Evolutionary conservation across 148 eudicot species (phyloP).

Genomic region (Dysphania ambrosioides): DNA sequence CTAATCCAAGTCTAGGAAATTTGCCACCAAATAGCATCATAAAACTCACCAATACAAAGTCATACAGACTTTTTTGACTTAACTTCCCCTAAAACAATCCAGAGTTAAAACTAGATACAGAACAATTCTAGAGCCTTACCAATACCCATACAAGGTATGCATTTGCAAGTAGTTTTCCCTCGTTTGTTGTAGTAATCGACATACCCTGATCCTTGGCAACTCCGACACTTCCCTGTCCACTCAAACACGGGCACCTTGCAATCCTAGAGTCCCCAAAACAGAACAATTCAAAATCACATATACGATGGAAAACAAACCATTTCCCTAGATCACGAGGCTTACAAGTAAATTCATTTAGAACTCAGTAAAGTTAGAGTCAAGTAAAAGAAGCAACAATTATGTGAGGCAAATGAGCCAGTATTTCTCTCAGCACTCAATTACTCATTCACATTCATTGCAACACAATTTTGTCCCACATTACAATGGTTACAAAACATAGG

Average conservation of each 20-base stretch:
- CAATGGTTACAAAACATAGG: neutral
- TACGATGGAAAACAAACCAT: neutral
- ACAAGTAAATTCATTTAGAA: neutral
- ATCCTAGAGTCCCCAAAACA: conserved; percentile 49
- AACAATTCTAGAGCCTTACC: conserved; percentile 46
- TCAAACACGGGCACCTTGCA: conserved; percentile 77
- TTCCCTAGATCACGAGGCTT: neutral
- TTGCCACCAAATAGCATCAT: neutral
- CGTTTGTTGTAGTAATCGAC: conserved; percentile 75
- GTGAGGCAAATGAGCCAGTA: too few relatives aligned
- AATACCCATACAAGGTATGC: conserved; percentile 88
- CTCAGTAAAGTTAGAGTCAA: too few relatives aligned
- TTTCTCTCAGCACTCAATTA: too few relatives aligned
- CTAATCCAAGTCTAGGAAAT: neutral
- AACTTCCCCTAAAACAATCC: too few relatives aligned
- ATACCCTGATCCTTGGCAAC: conserved; percentile 88
- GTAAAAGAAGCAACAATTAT: too few relatives aligned
- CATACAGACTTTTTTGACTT: neutral
- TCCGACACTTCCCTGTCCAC: conserved; percentile 99
- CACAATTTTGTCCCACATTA: neutral
- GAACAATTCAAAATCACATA: neutral
- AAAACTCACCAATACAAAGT: neutral
- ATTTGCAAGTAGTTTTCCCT: conserved; percentile 81
- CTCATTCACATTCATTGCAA: too few relatives aligned
- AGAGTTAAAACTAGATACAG: neutral